phyloP scores from a whole-genome alignment of 768 basidiomycete species.

The Artomyces pyxidatus region DNA sequence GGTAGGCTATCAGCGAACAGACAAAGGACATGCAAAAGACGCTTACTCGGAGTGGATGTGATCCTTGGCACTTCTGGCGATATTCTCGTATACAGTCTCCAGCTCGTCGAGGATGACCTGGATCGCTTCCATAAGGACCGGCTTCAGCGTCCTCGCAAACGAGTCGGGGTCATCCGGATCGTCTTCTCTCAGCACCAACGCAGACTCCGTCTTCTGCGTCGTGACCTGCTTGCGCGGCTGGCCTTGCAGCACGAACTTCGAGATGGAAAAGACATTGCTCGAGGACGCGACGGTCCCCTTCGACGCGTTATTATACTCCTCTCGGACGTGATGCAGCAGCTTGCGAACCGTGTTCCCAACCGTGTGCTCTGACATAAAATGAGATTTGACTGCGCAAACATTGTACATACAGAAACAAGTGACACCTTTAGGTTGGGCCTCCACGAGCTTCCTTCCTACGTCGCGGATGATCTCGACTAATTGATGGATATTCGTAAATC shows the following conservation, averaged over 20 bases:
- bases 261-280: constrained; percentile 53
- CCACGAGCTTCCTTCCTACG: constrained; percentile 74
- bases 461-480: constrained; percentile 69
- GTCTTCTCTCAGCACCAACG: constrained; percentile 55
- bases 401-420: constrained; percentile 6
- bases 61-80: constrained; percentile 89
- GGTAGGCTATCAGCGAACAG: background rate
- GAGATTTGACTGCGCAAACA: constrained; percentile 4
- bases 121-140: constrained; percentile 93
- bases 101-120: constrained; percentile 94
- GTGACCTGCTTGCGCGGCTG: constrained; percentile 48
- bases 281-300: constrained; percentile 33
- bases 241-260: constrained; percentile 76
- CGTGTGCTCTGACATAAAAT: constrained; percentile 62
- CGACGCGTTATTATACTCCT: constrained; percentile 85
- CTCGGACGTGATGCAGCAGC: constrained; percentile 87
- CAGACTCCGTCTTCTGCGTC: constrained; percentile 41
- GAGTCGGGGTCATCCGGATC: constrained; percentile 73
- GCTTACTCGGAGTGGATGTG: constrained; percentile 99
- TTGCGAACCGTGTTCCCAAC: constrained; percentile 93
- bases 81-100: constrained; percentile 91
- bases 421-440: constrained; percentile 92
- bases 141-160: constrained; percentile 74
- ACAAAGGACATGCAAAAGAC: too few relatives aligned
- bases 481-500: constrained; percentile 82